Percentiles rank a stretch among this genome's conserved stretches.
Conservation (phyloP, 2,329 filamentous ascomycete genomes). For the Eurotiales sp. region DNA sequence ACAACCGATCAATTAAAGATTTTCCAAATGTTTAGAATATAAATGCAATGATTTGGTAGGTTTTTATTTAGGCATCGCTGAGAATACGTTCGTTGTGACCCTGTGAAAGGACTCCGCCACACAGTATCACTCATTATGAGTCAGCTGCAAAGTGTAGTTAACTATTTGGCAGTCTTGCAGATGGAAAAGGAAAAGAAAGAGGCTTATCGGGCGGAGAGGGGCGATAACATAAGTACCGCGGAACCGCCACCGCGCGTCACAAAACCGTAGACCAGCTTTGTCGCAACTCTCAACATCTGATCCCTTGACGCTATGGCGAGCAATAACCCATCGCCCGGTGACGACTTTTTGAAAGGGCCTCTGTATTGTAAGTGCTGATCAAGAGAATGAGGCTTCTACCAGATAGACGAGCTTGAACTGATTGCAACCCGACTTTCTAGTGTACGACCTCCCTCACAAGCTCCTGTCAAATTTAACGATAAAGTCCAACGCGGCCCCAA, state of each 20-base stretch:
- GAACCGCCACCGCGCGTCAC: not conserved
- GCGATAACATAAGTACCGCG: conserved; percentile 1
- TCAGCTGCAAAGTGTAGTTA: not conserved
- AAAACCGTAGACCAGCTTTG: not conserved
- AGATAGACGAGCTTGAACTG: not conserved
- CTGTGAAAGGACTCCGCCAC: no score
- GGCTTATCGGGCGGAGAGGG: conserved; percentile 5
- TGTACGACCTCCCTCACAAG: conserved; percentile 77
- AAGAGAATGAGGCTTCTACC: not conserved
- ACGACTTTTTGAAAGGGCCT: conserved; percentile 12
- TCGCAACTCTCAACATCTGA: not conserved
- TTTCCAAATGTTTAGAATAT: not conserved
- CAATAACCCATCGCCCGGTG: not conserved
- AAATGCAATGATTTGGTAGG: not conserved
- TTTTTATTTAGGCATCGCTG: no score
- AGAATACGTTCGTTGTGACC: no score
- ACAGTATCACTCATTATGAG: conserved; percentile 2
- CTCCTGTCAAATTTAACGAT: conserved; percentile 65
- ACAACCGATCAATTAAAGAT: not conserved
- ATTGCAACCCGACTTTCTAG: conserved; percentile 40
- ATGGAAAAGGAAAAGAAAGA: not conserved
- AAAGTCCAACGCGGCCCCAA: conserved; percentile 45
- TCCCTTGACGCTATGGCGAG: conserved; percentile 11
- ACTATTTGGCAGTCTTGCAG: no score
- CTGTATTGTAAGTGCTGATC: conserved; percentile 11